Base-by-base conservation (phyloP, 768 basidiomycete species). In the Pisolithus orientalis region DNA sequence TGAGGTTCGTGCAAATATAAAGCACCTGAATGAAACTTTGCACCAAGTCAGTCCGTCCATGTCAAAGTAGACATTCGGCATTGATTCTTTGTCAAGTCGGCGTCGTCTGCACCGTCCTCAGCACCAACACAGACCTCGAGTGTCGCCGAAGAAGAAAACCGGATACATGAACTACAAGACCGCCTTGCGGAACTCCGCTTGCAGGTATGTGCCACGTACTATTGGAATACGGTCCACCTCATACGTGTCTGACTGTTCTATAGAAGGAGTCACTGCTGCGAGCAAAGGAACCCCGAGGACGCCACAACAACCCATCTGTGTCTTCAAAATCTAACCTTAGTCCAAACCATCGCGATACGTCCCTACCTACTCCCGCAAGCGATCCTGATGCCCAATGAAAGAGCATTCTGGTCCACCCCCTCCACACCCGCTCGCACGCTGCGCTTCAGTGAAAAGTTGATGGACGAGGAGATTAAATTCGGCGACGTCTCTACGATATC, bases 331-430 rank as follows among this genome's bases (percentile, higher is more conserved):
- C 49, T 27, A 34, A 49, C 13, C 9, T 14, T 27, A 34, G 17
- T 43, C 58, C 8, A n/a, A 21, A 11, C 32, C 21, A 21, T 40
- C 27, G 42, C 6, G 62, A 59, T 61, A 53, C 42, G 17, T 49
- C 54, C 29, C 16, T 54, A n/a, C 52, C 61, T 24, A 62, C 55
- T 44, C 54, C 56, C 47, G 57, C 60, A 45, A 59, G 59, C 21
- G 56, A 14, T 28, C 47, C 49, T 45, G 72, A 66, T 60, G 71
- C 53, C 9, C 70, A 76, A 27, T n/a, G 84, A 85, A 62, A 77
- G 81, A 37, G 73, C 72, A 39, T 83, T 85, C 60, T 86, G 84
- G 83, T 77, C 74, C 29, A 83, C 84, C 0, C 82, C 84, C 6
- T 70, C 66, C 34, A 75, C 75, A 2, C 61, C 67, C 4, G 77